Evolutionary conservation across 345 rosid species (phyloP).

Genomic region (Gossypium thurberi): DNA sequence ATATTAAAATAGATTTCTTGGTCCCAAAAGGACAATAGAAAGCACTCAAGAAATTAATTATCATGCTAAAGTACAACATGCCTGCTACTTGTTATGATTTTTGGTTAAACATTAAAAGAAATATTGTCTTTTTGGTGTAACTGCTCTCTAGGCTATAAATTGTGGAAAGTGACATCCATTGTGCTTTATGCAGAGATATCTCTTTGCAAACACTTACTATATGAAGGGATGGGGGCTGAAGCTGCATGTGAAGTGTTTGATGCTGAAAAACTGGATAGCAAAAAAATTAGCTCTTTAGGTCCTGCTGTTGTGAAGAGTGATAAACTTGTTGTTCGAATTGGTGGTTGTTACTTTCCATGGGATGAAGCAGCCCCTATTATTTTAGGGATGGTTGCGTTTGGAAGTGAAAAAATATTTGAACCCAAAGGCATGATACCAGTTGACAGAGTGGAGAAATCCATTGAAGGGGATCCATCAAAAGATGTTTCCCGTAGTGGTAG

Average conservation of each 20-base stretch:
- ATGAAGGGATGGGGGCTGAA: constrained; percentile 54
- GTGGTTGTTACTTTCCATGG: constrained; percentile 54
- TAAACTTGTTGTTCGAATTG: constrained; percentile 44
- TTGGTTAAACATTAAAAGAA: constrained; percentile 4
- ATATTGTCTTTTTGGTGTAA: constrained; percentile 6
- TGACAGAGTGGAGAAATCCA: constrained; percentile 38
- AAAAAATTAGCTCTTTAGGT: constrained; percentile 43
- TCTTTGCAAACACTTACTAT: constrained; percentile 57
- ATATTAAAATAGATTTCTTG: background rate
- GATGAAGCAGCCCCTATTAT: constrained; percentile 53
- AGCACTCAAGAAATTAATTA: background rate
- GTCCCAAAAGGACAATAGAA: background rate
- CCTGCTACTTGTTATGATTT: background rate
- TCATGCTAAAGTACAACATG: background rate
- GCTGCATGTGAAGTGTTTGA: constrained; percentile 63
- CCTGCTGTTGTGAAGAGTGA: constrained; percentile 45
- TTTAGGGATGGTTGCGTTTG: constrained; percentile 45
- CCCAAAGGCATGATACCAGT: constrained; percentile 54
- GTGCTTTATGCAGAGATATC: constrained; percentile 51
- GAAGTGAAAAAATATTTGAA: constrained; percentile 37
- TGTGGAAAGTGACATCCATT: constrained; percentile 14
- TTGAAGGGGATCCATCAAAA: constrained; percentile 40
- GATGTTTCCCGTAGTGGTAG: constrained; percentile 38
- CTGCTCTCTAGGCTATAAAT: constrained; percentile 6
- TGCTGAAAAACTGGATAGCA: constrained; percentile 43